phyloP scores from a whole-genome alignment of 2,329 filamentous ascomycete genomes.

The Epichloe typhina region DNA sequence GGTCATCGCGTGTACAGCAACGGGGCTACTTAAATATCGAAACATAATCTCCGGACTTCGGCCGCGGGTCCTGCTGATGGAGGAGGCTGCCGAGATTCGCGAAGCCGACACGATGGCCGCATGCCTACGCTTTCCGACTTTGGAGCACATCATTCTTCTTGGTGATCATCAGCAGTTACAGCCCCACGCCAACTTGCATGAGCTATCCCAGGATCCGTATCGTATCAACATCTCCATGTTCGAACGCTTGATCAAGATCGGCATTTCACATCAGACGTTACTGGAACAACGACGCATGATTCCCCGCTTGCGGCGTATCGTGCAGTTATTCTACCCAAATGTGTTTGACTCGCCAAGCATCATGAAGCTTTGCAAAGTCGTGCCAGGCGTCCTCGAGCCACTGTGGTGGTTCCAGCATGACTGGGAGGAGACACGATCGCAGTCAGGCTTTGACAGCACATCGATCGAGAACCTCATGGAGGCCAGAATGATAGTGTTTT shows the following conservation, averaged over 20 bases:
- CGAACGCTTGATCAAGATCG: constrained; percentile 58
- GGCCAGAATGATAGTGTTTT: constrained; percentile 60
- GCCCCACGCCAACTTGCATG: constrained; percentile 50
- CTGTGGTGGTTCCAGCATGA: constrained; percentile 34
- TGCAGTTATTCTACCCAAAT: constrained; percentile 33
- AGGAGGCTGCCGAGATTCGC: constrained; percentile 68
- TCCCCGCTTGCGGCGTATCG: constrained; percentile 28
- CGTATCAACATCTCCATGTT: constrained; percentile 65
- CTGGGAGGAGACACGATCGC: constrained; percentile 28
- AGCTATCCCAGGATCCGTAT: constrained; percentile 47
- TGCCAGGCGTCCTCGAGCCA: constrained; percentile 29
- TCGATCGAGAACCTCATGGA: constrained; percentile 53
- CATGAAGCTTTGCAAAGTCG: constrained; percentile 19
- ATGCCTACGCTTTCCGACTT: constrained; percentile 28
- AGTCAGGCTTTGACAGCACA: constrained; percentile 52
- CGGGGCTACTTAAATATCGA: constrained; percentile 69
- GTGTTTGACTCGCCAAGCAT: constrained; percentile 28
- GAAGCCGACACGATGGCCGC: constrained; percentile 46
- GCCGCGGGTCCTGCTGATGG: constrained; percentile 58
- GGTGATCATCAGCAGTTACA: constrained; percentile 73
- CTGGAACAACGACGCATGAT: constrained; percentile 52
- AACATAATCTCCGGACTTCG: constrained; percentile 51
- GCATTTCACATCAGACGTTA: constrained; percentile 50
- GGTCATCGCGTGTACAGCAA: constrained; percentile 59
- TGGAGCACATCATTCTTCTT: constrained; percentile 45